A percentile compares a stretch with the other conserved stretches of the same genome.
These are phyloP conservation scores for Torulaspora maleeae DNA, from an alignment of 805 yeast species.

Conservation along the genomic window DNA sequence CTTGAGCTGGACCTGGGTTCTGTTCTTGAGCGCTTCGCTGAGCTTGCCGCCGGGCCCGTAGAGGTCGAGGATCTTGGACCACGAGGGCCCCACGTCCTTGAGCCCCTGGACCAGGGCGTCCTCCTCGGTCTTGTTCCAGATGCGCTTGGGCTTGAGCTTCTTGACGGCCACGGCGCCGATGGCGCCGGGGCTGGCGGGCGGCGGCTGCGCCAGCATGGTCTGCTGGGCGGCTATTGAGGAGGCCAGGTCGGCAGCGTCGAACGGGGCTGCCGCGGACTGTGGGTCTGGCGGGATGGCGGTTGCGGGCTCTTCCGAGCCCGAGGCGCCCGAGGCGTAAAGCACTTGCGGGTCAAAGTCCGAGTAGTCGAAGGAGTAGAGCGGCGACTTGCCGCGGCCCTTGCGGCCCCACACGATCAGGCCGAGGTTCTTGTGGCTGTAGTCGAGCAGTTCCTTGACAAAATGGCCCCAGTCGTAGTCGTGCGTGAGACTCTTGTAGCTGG, in stretches of 20 bases:
- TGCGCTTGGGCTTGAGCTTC: slow-evolving; percentile 32
- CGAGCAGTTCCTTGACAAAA: slow-evolving; percentile 73
- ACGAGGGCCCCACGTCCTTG: slow-evolving; percentile 78
- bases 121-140: slow-evolving; percentile 87
- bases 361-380: slow-evolving; percentile 23
- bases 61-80: slow-evolving; percentile 87
- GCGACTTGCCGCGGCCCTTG: slow-evolving; percentile 37
- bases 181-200: not conserved
- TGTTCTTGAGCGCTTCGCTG: slow-evolving; percentile 75
- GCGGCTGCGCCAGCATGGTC: slow-evolving; percentile 1
- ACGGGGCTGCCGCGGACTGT: slow-evolving; percentile 3
- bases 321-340: slow-evolving; percentile 22
- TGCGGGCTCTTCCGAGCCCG: slow-evolving; percentile 9
- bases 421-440: slow-evolving; percentile 70
- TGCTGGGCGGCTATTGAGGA: slow-evolving; percentile 2
- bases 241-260: slow-evolving; percentile 7
- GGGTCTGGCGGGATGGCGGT: not conserved
- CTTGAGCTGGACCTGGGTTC: slow-evolving; percentile 88
- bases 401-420: slow-evolving; percentile 70
- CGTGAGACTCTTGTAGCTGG: slow-evolving; percentile 49
- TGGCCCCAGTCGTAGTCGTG: slow-evolving; percentile 82
- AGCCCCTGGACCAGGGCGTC: slow-evolving; percentile 76
- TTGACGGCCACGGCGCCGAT: slow-evolving; percentile 12
- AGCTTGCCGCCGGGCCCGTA: slow-evolving; percentile 92
- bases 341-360: slow-evolving; percentile 26